phyloP scores from a whole-genome alignment of 148 eudicot genomes.

The Simmondsia chinensis region DNA sequence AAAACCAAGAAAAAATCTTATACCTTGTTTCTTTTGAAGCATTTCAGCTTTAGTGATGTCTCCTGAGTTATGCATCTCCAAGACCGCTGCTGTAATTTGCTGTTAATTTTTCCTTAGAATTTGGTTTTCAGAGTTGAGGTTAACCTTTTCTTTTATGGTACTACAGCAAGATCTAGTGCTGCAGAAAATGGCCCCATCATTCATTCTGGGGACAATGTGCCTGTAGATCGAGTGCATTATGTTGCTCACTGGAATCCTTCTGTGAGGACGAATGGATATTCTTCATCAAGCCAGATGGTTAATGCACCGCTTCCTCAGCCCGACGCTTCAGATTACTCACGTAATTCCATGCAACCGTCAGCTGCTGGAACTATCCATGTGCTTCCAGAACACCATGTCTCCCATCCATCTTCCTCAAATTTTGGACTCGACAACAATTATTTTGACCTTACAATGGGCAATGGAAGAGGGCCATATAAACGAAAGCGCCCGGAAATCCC shows the following conservation, averaged over 20 bases:
- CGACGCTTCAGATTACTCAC: conserved; percentile 36
- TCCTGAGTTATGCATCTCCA: too few species aligned
- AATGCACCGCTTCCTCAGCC: conserved; percentile 50
- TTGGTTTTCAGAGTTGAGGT: not conserved
- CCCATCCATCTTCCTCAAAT: conserved; percentile 58
- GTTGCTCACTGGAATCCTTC: conserved; percentile 46
- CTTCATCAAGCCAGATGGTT: conserved; percentile 30
- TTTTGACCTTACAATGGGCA: conserved; percentile 37
- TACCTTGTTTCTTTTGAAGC: too few species aligned
- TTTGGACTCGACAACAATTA: conserved; percentile 39
- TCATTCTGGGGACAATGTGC: conserved; percentile 46
- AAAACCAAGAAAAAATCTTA: too few species aligned
- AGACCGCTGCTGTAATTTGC: too few species aligned
- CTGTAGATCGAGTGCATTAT: conserved; percentile 35
- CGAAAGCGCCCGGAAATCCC: conserved; percentile 64
- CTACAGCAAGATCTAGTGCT: conserved; percentile 41
- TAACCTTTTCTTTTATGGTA: not conserved
- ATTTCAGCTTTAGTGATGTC: too few species aligned
- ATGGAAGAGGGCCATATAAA: conserved; percentile 49
- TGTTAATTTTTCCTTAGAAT: not conserved
- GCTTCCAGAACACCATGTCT: conserved; percentile 43
- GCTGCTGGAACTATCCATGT: conserved; percentile 29
- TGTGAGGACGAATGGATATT: conserved; percentile 31
- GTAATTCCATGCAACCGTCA: conserved; percentile 41
- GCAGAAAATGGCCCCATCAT: conserved; percentile 36